Base-by-base conservation (phyloP, 176 grass and related monocot genomes). In the Carex scoparia region DNA sequence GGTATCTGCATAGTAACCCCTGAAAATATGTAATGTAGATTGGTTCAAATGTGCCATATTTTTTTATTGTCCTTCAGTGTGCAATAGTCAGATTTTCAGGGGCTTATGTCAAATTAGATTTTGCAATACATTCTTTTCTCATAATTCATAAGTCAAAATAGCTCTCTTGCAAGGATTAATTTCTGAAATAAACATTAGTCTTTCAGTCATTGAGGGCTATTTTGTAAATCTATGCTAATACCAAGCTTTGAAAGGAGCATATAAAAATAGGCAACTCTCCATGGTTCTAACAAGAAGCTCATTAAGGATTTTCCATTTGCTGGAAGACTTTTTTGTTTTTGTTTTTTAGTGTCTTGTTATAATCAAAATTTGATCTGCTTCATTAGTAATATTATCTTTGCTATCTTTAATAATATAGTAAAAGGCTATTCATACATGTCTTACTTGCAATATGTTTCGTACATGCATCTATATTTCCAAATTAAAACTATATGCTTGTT, bases 1-100 rank as follows among this genome's bases (percentile, higher is more conserved):
- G 81, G 81, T 83, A 69, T 54, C 14, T 83, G 63, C 81, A 83
- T 83, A 69, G 40, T 69, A 67, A 30, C 65, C 61, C 81, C 46
- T 83, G 79, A 82, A 82, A 81, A 82, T 23, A 42, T 46, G 61
- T 48, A 82, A 65, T 61, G 57, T 65, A 65, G 79, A 46, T 82
- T 82, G 53, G 51, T 57, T 79, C 30, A 79, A 58, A 58, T 56
- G 72, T 76, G 54, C 51, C 74, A 58, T 58, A 58, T 79, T 54
- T 79, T 79, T 54, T 58, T 76, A 76, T 57, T 58, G 51, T 58
- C 54, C 28, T 58, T 55, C 19, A 56, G 51, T 7, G 19, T 78
- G 44, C 11, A 8, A 27, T 83, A 66, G 23, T 68, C 48, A 10
- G 14, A 32, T 53, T 69, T 69, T 83, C 59, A 53, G 48, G 81